Conservation (phyloP, 2,329 filamentous ascomycete genomes). For the Colletotrichum coccodes region DNA sequence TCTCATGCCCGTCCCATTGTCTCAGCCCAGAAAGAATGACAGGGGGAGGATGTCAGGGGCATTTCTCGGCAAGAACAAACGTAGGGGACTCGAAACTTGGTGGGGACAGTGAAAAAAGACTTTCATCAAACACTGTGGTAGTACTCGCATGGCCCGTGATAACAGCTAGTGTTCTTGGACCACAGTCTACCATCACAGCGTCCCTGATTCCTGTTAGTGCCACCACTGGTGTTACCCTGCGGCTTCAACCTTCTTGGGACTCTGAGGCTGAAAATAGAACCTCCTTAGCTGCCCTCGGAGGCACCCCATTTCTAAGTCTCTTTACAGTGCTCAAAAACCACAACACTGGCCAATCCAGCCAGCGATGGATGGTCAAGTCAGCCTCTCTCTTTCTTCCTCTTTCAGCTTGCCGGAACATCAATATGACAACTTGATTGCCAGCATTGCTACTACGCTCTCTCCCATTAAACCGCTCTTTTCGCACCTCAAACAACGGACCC, state of each 20-base stretch:
- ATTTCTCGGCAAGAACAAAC: background rate
- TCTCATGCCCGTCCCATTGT: slow-evolving; percentile 3
- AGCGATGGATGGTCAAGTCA: background rate
- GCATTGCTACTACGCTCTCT: background rate
- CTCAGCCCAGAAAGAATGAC: background rate
- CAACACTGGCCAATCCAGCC: background rate
- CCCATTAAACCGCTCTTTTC: background rate
- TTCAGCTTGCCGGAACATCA: background rate
- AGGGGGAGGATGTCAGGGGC: background rate
- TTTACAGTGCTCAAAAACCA: background rate
- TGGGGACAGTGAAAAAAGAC: slow-evolving; percentile 12
- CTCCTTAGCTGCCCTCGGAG: background rate
- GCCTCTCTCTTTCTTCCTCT: background rate
- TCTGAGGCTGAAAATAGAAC: slow-evolving; percentile 19
- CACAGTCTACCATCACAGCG: background rate
- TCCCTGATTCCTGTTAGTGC: background rate
- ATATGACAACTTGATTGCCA: background rate
- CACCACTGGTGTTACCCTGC: background rate
- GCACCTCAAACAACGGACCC: background rate
- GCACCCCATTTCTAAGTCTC: background rate
- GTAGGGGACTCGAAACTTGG: slow-evolving; percentile 12
- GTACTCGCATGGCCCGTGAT: background rate
- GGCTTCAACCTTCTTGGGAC: background rate
- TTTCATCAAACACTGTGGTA: background rate
- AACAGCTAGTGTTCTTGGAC: background rate